Evolutionary conservation across 345 rosid genomes (phyloP), one percentile per base, ranked within the genome.

Genomic region (Aethionema arabicum): DNA sequence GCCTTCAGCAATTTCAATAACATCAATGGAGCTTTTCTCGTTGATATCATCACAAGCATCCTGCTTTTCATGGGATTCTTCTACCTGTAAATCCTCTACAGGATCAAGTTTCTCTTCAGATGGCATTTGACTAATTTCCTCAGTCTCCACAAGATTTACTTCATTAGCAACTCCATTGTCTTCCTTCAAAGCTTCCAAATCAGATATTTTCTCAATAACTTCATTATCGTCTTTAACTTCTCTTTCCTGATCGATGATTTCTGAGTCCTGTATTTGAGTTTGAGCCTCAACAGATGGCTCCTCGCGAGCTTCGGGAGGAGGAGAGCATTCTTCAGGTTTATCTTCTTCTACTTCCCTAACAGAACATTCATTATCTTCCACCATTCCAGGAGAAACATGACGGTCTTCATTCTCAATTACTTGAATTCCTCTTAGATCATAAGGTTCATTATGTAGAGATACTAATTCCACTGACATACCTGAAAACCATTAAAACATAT

Each of bases 391-490:
- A 65, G 82, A 78, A 68, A 68, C 45, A 72, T 55, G 62, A 52
- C 44, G 61, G 54, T 76, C 78, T 67, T 65, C 77, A 60, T 43
- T 68, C 78, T 82, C 82, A 21, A 63, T 74, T 72, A 86, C 56
- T 68, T 29, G 73, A 63, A 84, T 77, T 70, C 78, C 66, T 56
- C 87, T 83, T 45, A 82, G 68, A 76, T 95, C 95, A 80, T 78
- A 76, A 47, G 76, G 68, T 78, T 78, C 85, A 70, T 72, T 69
- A 46, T 74, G 85, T 74, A 90, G 64, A 58, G 72, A 66, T 43
- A 66, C 69, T 75, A 90, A 74, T 57, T 88, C 87, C 35, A 67
- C 66, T 4, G 86, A 83, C 81, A 88, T 66, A 72, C 96, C 99
- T 95, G 83, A 69, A 78, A 76, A 54, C 59, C 43, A 63, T 31